phyloP scores from a whole-genome alignment of 768 basidiomycete genomes.

The Saitozyma podzolica region DNA sequence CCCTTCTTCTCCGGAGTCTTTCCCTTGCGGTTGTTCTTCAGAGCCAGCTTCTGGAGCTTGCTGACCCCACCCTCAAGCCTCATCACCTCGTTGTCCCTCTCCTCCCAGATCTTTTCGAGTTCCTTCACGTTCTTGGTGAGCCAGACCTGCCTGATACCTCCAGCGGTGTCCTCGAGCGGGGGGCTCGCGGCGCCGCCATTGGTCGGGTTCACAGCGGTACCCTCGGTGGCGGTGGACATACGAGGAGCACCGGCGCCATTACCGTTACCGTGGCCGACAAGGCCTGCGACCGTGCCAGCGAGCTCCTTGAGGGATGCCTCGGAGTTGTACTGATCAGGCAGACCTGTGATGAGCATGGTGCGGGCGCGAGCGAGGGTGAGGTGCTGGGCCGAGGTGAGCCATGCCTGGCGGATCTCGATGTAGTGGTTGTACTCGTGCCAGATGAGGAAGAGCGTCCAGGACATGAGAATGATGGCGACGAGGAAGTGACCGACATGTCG shows the following conservation, averaged over 20 bases:
- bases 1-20: constrained; percentile 50
- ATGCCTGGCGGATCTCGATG: constrained; percentile 47
- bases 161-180: constrained; percentile 2
- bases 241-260: constrained; percentile 6
- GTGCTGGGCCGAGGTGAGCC: constrained; percentile 50
- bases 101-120: constrained; percentile 48
- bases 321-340: constrained; percentile 47
- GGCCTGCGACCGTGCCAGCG: constrained; percentile 29
- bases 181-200: constrained; percentile 15
- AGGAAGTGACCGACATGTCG: constrained; percentile 51
- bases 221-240: constrained; percentile 5
- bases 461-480: constrained; percentile 46
- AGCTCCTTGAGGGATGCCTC: constrained; percentile 42
- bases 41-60: constrained; percentile 47
- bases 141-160: constrained; percentile 48
- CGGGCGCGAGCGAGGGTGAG: constrained; percentile 45
- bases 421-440: constrained; percentile 51
- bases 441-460: constrained; percentile 50
- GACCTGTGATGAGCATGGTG: constrained; percentile 47
- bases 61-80: constrained; percentile 51
- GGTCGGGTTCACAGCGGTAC: constrained; percentile 20
- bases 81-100: constrained; percentile 49
- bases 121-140: constrained; percentile 48
- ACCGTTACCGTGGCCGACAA: constrained; percentile 14
- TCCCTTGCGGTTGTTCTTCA: constrained; percentile 52